Evolutionary conservation across 441 rosid genomes (phyloP).

Genomic region (Mallotus repandus): DNA sequence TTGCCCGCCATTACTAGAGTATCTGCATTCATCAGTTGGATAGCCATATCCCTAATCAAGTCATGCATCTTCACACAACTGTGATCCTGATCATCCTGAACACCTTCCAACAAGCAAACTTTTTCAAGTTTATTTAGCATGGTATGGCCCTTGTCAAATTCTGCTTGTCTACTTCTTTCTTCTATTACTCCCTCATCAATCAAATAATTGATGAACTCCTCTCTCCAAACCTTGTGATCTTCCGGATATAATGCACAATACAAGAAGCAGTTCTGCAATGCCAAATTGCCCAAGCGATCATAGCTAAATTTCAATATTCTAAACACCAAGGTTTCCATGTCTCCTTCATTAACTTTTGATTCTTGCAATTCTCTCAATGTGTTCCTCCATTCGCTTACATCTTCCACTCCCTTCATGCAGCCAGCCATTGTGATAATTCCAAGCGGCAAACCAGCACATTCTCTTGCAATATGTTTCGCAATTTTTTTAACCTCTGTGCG

Average conservation of each 20-base stretch:
- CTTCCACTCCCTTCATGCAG: constrained; percentile 24
- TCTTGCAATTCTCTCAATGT: constrained; percentile 12
- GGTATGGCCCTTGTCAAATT: no score
- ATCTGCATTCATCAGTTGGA: constrained; percentile 2
- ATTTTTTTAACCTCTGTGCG: background rate
- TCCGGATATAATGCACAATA: constrained; percentile 30
- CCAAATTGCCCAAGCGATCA: background rate
- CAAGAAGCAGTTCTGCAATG: constrained; percentile 12
- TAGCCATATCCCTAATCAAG: constrained; percentile 33
- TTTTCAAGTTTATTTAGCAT: no score
- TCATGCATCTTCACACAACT: constrained; percentile 28
- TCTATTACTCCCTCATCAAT: constrained; percentile 25
- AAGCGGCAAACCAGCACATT: constrained; percentile 27
- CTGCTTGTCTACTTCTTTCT: background rate
- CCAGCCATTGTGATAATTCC: constrained; percentile 17
- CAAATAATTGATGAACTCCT: background rate
- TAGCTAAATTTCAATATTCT: constrained; percentile 16
- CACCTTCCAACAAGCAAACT: no score
- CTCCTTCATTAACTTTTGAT: background rate
- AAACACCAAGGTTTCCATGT: background rate
- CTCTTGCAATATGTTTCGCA: background rate
- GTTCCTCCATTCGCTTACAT: constrained; percentile 15
- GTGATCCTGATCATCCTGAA: background rate
- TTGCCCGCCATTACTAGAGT: background rate
- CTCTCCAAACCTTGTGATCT: background rate